phyloP scores from a whole-genome alignment of 441 rosid genomes.

The Bruguiera hainesii region DNA sequence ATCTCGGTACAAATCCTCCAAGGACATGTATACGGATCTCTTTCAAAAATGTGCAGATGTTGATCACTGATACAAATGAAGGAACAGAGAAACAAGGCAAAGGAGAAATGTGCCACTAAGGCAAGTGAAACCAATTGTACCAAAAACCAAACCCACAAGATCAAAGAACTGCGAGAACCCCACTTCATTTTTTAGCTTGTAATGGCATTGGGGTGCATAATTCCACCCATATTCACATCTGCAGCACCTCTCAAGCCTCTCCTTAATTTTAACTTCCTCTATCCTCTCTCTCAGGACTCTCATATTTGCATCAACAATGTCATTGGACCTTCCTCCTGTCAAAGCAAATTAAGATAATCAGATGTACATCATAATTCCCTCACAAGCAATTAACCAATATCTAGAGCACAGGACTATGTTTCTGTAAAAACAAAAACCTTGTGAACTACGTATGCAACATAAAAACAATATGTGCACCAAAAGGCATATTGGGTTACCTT shows the following conservation, averaged over 20 bases:
- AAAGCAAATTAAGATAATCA: neutral
- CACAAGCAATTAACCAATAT: too few species aligned
- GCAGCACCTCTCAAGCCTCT: constrained; percentile 44
- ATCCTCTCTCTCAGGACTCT: constrained; percentile 39
- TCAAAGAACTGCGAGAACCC: constrained; percentile 20
- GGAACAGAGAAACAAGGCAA: constrained; percentile 30
- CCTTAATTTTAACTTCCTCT: constrained; percentile 34
- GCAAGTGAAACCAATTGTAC: constrained; percentile 31
- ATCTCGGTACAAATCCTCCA: neutral
- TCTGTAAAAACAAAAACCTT: too few species aligned
- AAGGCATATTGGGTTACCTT: constrained; percentile 22
- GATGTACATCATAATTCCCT: too few species aligned
- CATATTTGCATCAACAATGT: constrained; percentile 36
- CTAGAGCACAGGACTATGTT: too few species aligned
- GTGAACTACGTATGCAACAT: too few species aligned
- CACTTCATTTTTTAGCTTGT: constrained; percentile 17
- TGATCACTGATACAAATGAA: constrained; percentile 24
- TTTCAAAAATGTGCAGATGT: neutral
- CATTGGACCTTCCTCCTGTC: constrained; percentile 28
- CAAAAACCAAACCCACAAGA: constrained; percentile 25
- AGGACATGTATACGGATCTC: neutral
- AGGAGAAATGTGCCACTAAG: constrained; percentile 29
- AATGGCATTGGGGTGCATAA: constrained; percentile 25
- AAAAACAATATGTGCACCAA: neutral
- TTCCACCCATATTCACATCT: constrained; percentile 42